Conservation (phyloP, 768 basidiomycete genomes). For the Mycena alexandri region DNA sequence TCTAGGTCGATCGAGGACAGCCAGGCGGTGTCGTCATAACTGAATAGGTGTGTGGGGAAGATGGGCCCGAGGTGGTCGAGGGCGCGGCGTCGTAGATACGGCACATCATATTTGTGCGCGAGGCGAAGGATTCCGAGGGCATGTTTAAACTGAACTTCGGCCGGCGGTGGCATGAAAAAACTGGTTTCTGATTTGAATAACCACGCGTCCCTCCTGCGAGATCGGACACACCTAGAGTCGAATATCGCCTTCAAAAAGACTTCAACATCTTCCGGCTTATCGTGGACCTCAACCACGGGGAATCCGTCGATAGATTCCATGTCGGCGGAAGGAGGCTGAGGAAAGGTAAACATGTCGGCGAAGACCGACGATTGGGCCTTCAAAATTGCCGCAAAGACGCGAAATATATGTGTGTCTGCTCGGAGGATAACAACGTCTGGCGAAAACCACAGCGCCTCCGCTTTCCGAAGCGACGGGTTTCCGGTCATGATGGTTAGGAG, state of each 20-base stretch:
- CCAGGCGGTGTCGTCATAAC: neutral
- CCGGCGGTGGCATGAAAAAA: slow-evolving; percentile 22
- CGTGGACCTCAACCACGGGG: slow-evolving; percentile 17
- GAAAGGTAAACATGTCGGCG: slow-evolving; percentile 17
- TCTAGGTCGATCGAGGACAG: too few relatives aligned
- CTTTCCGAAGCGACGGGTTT: neutral
- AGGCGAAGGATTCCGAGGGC: slow-evolving; percentile 12
- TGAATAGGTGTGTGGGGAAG: neutral
- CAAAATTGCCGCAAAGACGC: slow-evolving; percentile 13
- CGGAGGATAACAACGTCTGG: slow-evolving; percentile 3
- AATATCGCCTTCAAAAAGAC: slow-evolving; percentile 27
- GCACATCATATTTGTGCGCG: slow-evolving; percentile 20
- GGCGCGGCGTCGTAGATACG: slow-evolving; percentile 13
- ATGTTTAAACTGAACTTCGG: neutral
- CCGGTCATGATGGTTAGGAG: neutral
- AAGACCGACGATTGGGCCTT: slow-evolving; percentile 8
- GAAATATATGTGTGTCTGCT: neutral
- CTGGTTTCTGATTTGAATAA: neutral
- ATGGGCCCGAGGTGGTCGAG: slow-evolving; percentile 4
- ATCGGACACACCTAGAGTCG: slow-evolving; percentile 11
- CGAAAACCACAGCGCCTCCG: slow-evolving; percentile 9
- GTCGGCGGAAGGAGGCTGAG: slow-evolving; percentile 16
- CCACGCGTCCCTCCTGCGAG: too few relatives aligned
- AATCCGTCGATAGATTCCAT: slow-evolving; percentile 20
- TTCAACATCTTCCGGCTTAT: slow-evolving; percentile 17